Evolutionary conservation across 192 early-diverging fungal species (phyloP).

Genomic region (Geranomyces variabilis): DNA sequence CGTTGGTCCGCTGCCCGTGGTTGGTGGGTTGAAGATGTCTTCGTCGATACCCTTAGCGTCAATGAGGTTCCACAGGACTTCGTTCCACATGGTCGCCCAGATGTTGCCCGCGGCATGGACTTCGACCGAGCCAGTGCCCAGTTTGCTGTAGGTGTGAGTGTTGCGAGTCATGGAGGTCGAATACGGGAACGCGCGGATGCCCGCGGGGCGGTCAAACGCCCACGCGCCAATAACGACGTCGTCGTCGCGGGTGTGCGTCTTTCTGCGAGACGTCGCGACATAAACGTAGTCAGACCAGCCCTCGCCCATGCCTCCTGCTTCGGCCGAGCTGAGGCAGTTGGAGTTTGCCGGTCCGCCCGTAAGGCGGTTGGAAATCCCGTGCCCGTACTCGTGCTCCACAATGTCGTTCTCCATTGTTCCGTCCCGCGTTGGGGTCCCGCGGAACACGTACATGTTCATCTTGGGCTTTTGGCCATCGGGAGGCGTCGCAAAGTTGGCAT

Average conservation of each 20-base stretch:
- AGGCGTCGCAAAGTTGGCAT: constrained; percentile 65
- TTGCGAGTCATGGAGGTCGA: constrained; percentile 53
- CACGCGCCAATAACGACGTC: constrained; percentile 49
- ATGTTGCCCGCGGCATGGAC: constrained; percentile 61
- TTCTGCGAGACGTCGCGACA: constrained; percentile 40
- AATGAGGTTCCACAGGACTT: constrained; percentile 63
- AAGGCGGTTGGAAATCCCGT: constrained; percentile 66
- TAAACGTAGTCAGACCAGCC: constrained; percentile 65
- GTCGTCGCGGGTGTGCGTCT: constrained; percentile 46
- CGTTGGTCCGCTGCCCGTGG: neutral
- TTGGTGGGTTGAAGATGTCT: constrained; percentile 17
- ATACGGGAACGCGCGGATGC: constrained; percentile 60
- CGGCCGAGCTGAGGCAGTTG: constrained; percentile 55
- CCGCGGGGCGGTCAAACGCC: constrained; percentile 32
- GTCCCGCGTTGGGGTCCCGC: constrained; percentile 53
- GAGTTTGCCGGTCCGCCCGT: constrained; percentile 68
- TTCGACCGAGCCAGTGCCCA: constrained; percentile 33
- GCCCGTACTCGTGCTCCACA: constrained; percentile 63
- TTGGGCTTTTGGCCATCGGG: constrained; percentile 54
- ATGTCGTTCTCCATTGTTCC: constrained; percentile 60
- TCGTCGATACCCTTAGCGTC: constrained; percentile 26
- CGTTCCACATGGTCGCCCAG: constrained; percentile 63
- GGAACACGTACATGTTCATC: constrained; percentile 60
- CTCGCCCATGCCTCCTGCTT: constrained; percentile 67
- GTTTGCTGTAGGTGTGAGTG: constrained; percentile 33